Evolutionary conservation across 305 asterid genomes (phyloP).

Genomic region (Rubia tinctorum): DNA sequence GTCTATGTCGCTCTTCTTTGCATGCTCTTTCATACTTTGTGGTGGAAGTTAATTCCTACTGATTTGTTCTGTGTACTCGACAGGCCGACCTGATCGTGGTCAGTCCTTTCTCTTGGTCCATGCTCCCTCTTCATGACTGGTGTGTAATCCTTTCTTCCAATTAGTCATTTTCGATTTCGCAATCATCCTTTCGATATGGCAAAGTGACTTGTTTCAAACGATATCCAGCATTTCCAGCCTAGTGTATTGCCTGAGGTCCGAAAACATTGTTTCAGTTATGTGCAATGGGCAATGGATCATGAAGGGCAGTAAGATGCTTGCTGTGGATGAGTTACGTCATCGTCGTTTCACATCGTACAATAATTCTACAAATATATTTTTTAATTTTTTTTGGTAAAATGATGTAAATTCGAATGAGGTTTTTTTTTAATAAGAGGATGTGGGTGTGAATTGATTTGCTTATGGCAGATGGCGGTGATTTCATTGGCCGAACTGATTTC

Average conservation of each 20-base stretch:
- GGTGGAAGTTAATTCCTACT: slow-evolving; percentile 7
- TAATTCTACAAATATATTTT: too few species aligned
- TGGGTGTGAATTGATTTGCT: not conserved
- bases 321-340: slow-evolving; percentile 53
- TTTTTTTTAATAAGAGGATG: not conserved
- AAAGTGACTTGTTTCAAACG: slow-evolving; percentile 12
- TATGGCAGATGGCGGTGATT: slow-evolving; percentile 43
- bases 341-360: too few species aligned
- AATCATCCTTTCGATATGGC: not conserved
- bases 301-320: slow-evolving; percentile 51
- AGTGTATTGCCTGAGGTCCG: slow-evolving; percentile 72
- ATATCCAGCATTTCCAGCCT: slow-evolving; percentile 80
- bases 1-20: not conserved
- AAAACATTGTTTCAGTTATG: slow-evolving; percentile 61
- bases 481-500: slow-evolving; percentile 50
- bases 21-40: too few species aligned
- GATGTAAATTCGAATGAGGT: not conserved
- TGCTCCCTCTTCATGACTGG: slow-evolving; percentile 77
- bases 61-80: slow-evolving; percentile 6
- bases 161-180: not conserved
- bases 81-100: slow-evolving; percentile 75
- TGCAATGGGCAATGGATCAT: slow-evolving; percentile 77
- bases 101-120: slow-evolving; percentile 70
- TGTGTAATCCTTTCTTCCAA: slow-evolving; percentile 18
- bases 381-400: too few species aligned